phyloP scores from a whole-genome alignment of 495 filamentous ascomycete genomes.

The Eremomyces bilateralis region DNA sequence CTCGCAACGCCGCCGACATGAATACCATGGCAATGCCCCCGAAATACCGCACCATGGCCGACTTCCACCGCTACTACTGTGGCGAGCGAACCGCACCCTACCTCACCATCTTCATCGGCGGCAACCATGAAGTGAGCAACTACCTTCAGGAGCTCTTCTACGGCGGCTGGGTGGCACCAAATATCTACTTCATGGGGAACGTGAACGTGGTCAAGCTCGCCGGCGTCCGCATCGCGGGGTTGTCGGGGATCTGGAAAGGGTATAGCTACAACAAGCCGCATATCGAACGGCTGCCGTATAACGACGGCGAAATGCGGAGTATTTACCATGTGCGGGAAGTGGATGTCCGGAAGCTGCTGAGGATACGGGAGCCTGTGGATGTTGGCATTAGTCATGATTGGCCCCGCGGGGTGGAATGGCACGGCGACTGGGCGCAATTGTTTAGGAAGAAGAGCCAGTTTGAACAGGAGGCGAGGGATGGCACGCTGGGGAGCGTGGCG shows the following conservation, averaged over 20 bases:
- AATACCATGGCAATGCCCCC: conserved; percentile 64
- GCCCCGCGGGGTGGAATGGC: conserved; percentile 59
- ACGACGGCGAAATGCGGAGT: conserved; percentile 40
- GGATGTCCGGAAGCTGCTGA: conserved; percentile 79
- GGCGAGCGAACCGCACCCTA: conserved; percentile 58
- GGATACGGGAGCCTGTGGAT: conserved; percentile 63
- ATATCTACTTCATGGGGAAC: conserved; percentile 90
- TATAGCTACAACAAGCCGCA: conserved; percentile 67
- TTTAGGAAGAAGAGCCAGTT: conserved; percentile 55
- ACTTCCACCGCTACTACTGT: conserved; percentile 86
- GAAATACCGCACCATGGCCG: conserved; percentile 66
- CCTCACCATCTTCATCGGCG: conserved; percentile 75
- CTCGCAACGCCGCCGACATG: conserved; percentile 72
- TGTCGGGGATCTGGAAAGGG: conserved; percentile 85
- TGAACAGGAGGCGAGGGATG: conserved; percentile 44
- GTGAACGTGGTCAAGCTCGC: conserved; percentile 71
- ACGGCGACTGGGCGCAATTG: conserved; percentile 39
- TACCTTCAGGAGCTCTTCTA: conserved; percentile 82
- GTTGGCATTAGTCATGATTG: conserved; percentile 88
- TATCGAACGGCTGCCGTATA: conserved; percentile 73
- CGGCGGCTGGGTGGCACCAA: conserved; percentile 89
- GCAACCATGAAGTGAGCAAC: conserved; percentile 84
- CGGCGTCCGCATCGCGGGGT: conserved; percentile 63
- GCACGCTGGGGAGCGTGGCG: conserved; percentile 54
- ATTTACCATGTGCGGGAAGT: conserved; percentile 80